phyloP scores from a whole-genome alignment of 805 yeast species.

The Wickerhamiella allomyrinae region DNA sequence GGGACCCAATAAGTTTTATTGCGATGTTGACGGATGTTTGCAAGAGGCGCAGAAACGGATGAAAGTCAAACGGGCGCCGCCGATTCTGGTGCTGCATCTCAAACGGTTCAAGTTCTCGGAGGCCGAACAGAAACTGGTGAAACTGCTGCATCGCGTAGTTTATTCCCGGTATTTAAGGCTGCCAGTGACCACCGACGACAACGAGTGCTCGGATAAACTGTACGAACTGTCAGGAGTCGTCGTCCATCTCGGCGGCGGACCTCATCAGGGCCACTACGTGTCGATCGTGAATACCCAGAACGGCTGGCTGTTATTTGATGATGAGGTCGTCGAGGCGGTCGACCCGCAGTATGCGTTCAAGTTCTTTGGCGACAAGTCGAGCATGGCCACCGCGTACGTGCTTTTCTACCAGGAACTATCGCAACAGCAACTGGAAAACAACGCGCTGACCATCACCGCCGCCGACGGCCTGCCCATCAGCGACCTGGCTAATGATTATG shows the following conservation, averaged over 20 bases:
- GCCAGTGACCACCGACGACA: conserved; percentile 45
- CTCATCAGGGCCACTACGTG: conserved; percentile 94
- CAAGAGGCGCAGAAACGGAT: conserved; percentile 92
- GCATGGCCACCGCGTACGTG: conserved; percentile 83
- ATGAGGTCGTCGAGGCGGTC: conserved; percentile 83
- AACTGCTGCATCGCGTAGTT: conserved; percentile 69
- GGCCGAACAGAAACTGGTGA: conserved; percentile 62
- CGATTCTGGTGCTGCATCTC: conserved; percentile 65
- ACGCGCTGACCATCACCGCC: not conserved
- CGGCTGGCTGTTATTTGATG: conserved; percentile 91
- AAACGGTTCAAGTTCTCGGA: conserved; percentile 90
- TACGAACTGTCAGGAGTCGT: conserved; percentile 79
- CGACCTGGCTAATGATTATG: conserved; percentile 1
- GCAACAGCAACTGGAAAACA: conserved; percentile 10
- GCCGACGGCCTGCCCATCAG: not conserved
- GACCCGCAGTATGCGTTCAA: conserved; percentile 69
- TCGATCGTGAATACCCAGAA: conserved; percentile 64
- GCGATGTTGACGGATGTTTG: conserved; percentile 76
- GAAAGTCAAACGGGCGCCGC: conserved; percentile 64
- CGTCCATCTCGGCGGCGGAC: conserved; percentile 94
- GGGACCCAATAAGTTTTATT: conserved; percentile 81
- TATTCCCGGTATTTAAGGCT: conserved; percentile 64
- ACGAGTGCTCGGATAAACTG: conserved; percentile 37
- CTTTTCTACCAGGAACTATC: conserved; percentile 55
- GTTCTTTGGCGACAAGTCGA: conserved; percentile 79